phyloP scores from a whole-genome alignment of 139 green algal genomes.

The Nannochloris sp. region DNA sequence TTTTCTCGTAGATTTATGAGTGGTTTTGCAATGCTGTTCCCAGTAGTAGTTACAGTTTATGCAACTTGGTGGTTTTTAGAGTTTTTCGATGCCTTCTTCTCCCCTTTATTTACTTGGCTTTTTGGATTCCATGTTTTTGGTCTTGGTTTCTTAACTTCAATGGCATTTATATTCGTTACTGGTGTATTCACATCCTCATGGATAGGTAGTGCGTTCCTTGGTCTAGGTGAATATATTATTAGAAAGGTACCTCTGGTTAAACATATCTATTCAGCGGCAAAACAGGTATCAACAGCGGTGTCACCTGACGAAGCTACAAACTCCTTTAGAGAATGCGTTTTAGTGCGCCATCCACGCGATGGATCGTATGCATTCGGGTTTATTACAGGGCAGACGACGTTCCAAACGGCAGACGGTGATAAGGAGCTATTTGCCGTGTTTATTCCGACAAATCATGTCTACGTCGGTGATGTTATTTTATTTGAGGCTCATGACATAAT shows the following conservation, averaged over 20 bases:
- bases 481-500: conserved; percentile 79
- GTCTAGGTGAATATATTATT: conserved; percentile 88
- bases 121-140: conserved; percentile 89
- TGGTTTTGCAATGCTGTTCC: conserved; percentile 79
- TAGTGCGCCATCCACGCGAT: conserved; percentile 77
- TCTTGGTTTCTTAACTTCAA: conserved; percentile 60
- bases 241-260: conserved; percentile 83
- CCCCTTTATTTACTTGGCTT: conserved; percentile 68
- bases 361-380: conserved; percentile 90
- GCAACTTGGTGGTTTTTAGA: conserved; percentile 72
- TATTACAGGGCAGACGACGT: conserved; percentile 75
- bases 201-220: conserved; percentile 68
- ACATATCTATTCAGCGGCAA: conserved; percentile 92
- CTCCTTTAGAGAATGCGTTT: conserved; percentile 84
- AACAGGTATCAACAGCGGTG: conserved; percentile 77
- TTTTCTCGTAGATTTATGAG: conserved; percentile 43
- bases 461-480: conserved; percentile 86
- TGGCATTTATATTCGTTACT: conserved; percentile 72
- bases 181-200: conserved; percentile 66
- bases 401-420: conserved; percentile 46
- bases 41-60: conserved; percentile 78
- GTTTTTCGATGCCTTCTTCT: conserved; percentile 92
- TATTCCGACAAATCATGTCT: conserved; percentile 90
- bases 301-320: conserved; percentile 69
- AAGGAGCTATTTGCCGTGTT: conserved; percentile 74